Conservation (phyloP, 495 filamentous ascomycete species). For the Pyronema omphalodes region DNA sequence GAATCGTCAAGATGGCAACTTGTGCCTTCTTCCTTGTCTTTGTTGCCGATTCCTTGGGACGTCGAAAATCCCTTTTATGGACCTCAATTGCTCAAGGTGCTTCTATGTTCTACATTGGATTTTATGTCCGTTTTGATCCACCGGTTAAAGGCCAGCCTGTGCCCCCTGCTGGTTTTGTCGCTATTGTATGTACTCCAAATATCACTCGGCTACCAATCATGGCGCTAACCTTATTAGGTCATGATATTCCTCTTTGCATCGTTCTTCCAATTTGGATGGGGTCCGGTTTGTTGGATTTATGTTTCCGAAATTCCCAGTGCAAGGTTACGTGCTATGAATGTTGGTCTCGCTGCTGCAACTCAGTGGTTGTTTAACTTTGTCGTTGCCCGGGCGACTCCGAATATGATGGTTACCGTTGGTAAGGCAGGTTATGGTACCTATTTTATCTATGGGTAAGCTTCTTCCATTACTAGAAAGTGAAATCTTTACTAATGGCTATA, state of each 20-base stretch:
- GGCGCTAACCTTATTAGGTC: conserved; percentile 13
- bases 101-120: conserved; percentile 63
- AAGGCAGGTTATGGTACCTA: conserved; percentile 43
- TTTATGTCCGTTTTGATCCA: conserved; percentile 57
- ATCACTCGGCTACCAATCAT: not conserved
- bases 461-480: not conserved
- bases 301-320: conserved; percentile 58
- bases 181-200: conserved; percentile 26
- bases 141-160: conserved; percentile 34
- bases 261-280: conserved; percentile 67
- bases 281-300: conserved; percentile 62
- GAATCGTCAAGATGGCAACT: conserved; percentile 39
- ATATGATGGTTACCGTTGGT: conserved; percentile 47
- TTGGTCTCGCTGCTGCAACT: conserved; percentile 49
- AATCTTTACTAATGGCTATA: not conserved
- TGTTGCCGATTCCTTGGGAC: conserved; percentile 52
- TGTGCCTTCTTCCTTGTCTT: conserved; percentile 47
- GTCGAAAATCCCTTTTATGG: conserved; percentile 51
- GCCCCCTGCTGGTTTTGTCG: conserved; percentile 43
- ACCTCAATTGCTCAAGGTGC: conserved; percentile 51
- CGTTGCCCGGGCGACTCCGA: conserved; percentile 41
- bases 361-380: conserved; percentile 59
- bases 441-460: conserved; percentile 31
- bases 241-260: conserved; percentile 58
- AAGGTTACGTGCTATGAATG: conserved; percentile 50